Evolutionary conservation across 805 yeast genomes (phyloP).

Genomic region (Dipodascopsis uninucleata): DNA sequence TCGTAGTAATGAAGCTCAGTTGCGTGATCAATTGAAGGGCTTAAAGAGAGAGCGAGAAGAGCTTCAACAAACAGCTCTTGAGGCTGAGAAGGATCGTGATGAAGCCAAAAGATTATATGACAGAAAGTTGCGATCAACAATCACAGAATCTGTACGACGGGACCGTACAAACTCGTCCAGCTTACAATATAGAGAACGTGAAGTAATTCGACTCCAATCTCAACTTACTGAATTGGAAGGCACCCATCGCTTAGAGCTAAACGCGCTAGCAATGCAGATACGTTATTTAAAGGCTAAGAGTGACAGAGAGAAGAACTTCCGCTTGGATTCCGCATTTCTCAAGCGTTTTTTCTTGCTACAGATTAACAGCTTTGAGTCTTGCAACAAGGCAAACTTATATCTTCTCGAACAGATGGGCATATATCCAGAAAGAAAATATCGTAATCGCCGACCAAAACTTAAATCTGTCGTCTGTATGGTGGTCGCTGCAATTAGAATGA

Average conservation of each 20-base stretch:
- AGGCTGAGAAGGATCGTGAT: background rate
- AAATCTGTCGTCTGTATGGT: constrained; percentile 32
- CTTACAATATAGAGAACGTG: background rate
- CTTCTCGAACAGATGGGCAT: constrained; percentile 34
- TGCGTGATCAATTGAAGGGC: background rate
- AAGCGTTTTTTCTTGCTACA: constrained; percentile 34
- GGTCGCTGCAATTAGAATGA: constrained; percentile 34
- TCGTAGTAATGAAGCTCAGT: background rate
- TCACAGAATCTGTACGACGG: background rate
- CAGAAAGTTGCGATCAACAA: background rate
- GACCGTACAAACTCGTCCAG: background rate
- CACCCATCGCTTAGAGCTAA: constrained; percentile 18
- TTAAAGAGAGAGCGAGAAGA: constrained; percentile 7
- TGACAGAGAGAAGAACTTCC: constrained; percentile 25
- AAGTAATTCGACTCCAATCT: background rate
- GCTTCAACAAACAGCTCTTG: background rate
- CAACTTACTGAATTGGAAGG: constrained; percentile 1
- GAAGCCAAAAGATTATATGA: background rate
- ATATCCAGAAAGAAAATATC: constrained; percentile 30
- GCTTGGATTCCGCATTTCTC: constrained; percentile 36
- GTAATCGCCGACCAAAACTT: constrained; percentile 23
- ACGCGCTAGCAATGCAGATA: constrained; percentile 26
- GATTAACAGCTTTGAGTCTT: constrained; percentile 33
- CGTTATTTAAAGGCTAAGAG: constrained; percentile 26
- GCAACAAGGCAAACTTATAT: constrained; percentile 32